phyloP scores from a whole-genome alignment of 2,329 filamentous ascomycete genomes.

The Sarocladium strictum region DNA sequence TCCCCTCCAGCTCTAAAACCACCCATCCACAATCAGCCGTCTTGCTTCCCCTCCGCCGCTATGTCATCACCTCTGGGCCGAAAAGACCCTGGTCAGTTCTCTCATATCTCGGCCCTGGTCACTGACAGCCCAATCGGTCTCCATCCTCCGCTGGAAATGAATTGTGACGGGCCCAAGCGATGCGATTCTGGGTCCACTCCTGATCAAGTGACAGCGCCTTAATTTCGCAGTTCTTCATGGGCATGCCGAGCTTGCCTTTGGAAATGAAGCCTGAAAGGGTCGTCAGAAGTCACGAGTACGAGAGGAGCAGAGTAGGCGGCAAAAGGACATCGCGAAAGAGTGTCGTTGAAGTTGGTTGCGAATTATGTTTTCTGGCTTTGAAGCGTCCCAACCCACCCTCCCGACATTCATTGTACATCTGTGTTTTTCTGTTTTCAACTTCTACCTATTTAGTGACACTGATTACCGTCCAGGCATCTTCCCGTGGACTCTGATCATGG shows the following conservation, averaged over 20 bases:
- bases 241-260: background rate
- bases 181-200: background rate
- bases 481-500: background rate
- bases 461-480: background rate
- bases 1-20: conserved; percentile 1
- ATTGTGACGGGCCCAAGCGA: background rate
- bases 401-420: background rate
- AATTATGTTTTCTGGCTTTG: conserved; percentile 5
- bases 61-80: background rate
- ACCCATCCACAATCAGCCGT: background rate
- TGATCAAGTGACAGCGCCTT: conserved; percentile 1
- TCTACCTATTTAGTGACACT: background rate
- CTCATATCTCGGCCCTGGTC: background rate
- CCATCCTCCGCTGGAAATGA: conserved; percentile 7
- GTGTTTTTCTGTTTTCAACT: background rate
- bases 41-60: background rate
- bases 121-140: background rate
- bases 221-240: background rate
- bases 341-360: conserved; percentile 8
- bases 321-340: conserved; percentile 4
- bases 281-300: background rate
- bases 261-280: background rate
- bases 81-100: background rate
- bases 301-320: background rate
- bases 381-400: background rate